phyloP scores from a whole-genome alignment of 23 red algal genomes.

The Cyanidioschyzon merolae region DNA sequence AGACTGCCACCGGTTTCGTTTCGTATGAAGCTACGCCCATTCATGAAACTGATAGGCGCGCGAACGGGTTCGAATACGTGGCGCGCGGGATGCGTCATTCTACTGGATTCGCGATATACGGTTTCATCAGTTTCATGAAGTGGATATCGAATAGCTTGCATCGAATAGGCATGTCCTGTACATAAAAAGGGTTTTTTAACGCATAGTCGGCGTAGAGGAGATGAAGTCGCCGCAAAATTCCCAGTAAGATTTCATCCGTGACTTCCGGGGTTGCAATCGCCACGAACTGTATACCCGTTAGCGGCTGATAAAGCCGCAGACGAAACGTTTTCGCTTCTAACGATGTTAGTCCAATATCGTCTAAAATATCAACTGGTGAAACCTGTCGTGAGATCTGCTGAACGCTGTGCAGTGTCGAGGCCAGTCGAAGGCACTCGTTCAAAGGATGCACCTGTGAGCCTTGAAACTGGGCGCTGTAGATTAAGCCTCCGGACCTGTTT shows the following conservation, averaged over 20 bases:
- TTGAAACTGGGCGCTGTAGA: slow-evolving; percentile 64
- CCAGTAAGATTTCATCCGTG: slow-evolving; percentile 40
- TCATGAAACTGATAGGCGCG: too few relatives aligned
- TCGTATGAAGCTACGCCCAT: too few relatives aligned
- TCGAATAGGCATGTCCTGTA: slow-evolving; percentile 93
- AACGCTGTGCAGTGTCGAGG: slow-evolving; percentile 97
- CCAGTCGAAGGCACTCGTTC: slow-evolving; percentile 86
- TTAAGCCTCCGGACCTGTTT: slow-evolving; percentile 87
- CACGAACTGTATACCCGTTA: slow-evolving; percentile 83
- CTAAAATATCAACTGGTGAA: slow-evolving; percentile 44
- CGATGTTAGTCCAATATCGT: slow-evolving; percentile 61
- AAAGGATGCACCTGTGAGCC: slow-evolving; percentile 45
- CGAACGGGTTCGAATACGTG: too few relatives aligned
- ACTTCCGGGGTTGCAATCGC: slow-evolving; percentile 43
- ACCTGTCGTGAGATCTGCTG: slow-evolving; percentile 75
- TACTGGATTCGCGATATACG: not conserved
- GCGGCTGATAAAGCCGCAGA: slow-evolving; percentile 54
- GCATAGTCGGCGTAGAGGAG: slow-evolving; percentile 84
- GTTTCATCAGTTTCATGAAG: not conserved
- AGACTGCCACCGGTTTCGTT: too few relatives aligned
- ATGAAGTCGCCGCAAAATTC: slow-evolving; percentile 42
- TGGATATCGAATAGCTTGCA: slow-evolving; percentile 36
- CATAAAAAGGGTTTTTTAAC: slow-evolving; percentile 99
- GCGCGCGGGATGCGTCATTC: not conserved
- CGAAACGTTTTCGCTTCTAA: slow-evolving; percentile 57